Conservation (phyloP, 2,329 filamentous ascomycete species). For the Lojkania enalia region DNA sequence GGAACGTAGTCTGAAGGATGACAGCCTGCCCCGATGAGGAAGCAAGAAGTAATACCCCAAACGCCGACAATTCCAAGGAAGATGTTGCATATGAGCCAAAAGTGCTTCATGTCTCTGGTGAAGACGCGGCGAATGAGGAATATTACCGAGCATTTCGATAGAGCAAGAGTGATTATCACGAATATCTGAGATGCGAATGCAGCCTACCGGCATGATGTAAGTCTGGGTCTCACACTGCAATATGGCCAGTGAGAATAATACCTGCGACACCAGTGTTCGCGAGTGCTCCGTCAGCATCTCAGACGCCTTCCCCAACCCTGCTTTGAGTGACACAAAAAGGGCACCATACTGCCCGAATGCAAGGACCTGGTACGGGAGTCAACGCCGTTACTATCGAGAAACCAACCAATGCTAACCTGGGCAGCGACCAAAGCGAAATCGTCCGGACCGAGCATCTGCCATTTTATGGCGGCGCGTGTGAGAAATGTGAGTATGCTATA, state of each 20-base stretch:
- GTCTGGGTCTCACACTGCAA: slow-evolving; percentile 22
- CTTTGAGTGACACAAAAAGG: slow-evolving; percentile 23
- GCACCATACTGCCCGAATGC: slow-evolving; percentile 24
- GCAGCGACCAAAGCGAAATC: slow-evolving; percentile 26
- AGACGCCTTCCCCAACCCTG: slow-evolving; percentile 27
- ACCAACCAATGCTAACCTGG: slow-evolving; percentile 22
- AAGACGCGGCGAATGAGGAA: slow-evolving; percentile 35
- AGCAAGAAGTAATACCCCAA: slow-evolving; percentile 27
- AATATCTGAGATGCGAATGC: no score
- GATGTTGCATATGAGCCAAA: slow-evolving; percentile 28
- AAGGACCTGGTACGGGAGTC: slow-evolving; percentile 10
- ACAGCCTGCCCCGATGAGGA: slow-evolving; percentile 28
- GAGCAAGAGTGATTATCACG: slow-evolving; percentile 28
- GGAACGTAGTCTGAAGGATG: slow-evolving; percentile 20
- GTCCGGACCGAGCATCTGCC: slow-evolving; percentile 30
- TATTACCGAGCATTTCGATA: slow-evolving; percentile 32
- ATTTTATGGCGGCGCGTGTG: slow-evolving; percentile 29
- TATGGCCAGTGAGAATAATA: slow-evolving; percentile 14
- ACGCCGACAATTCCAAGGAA: slow-evolving; percentile 15
- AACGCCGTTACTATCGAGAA: neutral
- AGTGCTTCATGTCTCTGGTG: slow-evolving; percentile 28
- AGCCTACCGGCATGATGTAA: slow-evolving; percentile 27
- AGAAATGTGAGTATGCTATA: slow-evolving; percentile 30
- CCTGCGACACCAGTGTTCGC: slow-evolving; percentile 24
- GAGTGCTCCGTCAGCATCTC: slow-evolving; percentile 16